Evolutionary conservation across 1,139 yeast genomes (phyloP), one percentile per base, ranked within the genome.

Genomic region (Kodamaea alishanica): DNA sequence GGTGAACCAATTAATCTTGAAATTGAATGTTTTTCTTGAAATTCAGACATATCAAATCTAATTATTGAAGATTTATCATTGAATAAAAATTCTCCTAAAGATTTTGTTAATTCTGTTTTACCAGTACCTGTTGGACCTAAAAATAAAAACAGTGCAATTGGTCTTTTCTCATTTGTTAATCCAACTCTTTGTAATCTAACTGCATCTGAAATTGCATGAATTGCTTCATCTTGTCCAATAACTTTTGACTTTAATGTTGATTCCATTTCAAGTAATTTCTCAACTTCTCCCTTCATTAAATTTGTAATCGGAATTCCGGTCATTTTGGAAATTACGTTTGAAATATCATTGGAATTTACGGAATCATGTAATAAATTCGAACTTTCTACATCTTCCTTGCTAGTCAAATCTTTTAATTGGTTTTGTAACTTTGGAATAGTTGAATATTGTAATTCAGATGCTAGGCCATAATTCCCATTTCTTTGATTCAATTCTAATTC

Each of bases 111-210:
- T 59, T 90, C 97, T 0, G 98, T 92, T 62, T 92, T 92, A 65
- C 98, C 98, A 0, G 97, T 90, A 65, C 98, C 98, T 0, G 97
- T 90, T 30, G 97, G 97, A 12, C 98, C 98, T 49, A 92, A 70
- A 61, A 92, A 92, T 83, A 92, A 83, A 60, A 92, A 92, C 40
- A 95, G 85, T 2, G 97, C 97, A 54, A 90, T 90, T 3, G 98
- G 98, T 44, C 97, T 77, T 61, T 85, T 85, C 46, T 88, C 96
- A 58, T 87, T 84, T 4, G 97, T 90, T 42, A 92, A 75, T 0
- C 98, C 98, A 1, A 98, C 98, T 53, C 98, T 77, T 60, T 92
- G 97, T 45, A 92, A 71, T 59, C 97, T 82, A 8, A 92, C 97
- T 1, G 98, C 97, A 62, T 90, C 96, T 0, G 96, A 74, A 36